These are phyloP conservation scores for Simplicillium aogashimaense DNA, from an alignment of 2,329 filamentous ascomycete genomes.

Conservation along the genomic window DNA sequence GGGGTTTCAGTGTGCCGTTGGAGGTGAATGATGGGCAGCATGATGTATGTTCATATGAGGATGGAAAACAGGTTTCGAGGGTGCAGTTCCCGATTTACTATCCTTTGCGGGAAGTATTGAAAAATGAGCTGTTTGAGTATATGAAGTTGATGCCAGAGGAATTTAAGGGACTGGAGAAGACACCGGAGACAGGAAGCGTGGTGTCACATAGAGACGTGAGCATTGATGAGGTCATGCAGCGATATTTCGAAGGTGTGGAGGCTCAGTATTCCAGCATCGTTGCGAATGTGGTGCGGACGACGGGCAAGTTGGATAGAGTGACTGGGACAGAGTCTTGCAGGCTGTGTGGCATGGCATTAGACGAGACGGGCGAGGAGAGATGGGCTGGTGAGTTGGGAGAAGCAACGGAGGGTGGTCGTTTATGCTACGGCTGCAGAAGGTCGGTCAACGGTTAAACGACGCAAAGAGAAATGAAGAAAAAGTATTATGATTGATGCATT, in stretches of 20 bases:
- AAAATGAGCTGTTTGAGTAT: slow-evolving; percentile 68
- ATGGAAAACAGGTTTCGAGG: slow-evolving; percentile 10
- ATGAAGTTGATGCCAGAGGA: slow-evolving; percentile 38
- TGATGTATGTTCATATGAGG: slow-evolving; percentile 21
- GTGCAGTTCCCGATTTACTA: slow-evolving; percentile 50
- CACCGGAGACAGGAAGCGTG: slow-evolving; percentile 23
- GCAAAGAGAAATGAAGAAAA: not conserved
- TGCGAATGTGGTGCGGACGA: slow-evolving; percentile 87
- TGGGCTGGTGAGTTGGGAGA: slow-evolving; percentile 52
- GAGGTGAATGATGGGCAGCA: slow-evolving; percentile 64
- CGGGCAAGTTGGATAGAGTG: slow-evolving; percentile 61
- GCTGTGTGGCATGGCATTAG: slow-evolving; percentile 60
- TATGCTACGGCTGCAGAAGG: slow-evolving; percentile 69
- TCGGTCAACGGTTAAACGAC: slow-evolving; percentile 41
- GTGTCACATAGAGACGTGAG: slow-evolving; percentile 67
- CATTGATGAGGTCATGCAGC: slow-evolving; percentile 82
- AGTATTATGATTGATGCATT: slow-evolving; percentile 12
- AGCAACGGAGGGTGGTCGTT: slow-evolving; percentile 16
- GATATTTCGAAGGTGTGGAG: slow-evolving; percentile 78
- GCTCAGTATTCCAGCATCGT: slow-evolving; percentile 83
- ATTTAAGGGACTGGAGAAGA: slow-evolving; percentile 31
- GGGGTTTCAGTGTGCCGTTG: slow-evolving; percentile 76
- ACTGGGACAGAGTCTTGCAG: slow-evolving; percentile 40
- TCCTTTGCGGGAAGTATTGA: slow-evolving; percentile 75
- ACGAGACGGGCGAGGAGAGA: slow-evolving; percentile 51